Evolutionary conservation across 192 early-diverging fungal species (phyloP).

Genomic region (Dissophora globulifera): DNA sequence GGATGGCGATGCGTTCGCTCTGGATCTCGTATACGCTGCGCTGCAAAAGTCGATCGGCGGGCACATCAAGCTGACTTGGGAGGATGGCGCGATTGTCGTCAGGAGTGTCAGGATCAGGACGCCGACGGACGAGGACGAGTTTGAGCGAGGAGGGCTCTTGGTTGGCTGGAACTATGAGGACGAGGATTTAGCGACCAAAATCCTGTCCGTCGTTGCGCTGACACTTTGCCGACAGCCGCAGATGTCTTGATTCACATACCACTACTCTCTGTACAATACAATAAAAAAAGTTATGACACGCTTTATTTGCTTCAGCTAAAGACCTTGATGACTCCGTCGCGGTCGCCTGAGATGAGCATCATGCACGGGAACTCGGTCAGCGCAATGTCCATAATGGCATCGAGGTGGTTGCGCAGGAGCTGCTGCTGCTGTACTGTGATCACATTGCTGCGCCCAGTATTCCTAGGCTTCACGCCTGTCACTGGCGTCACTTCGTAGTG

Average conservation of each 20-base stretch:
- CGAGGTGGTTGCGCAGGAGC: constrained; percentile 72
- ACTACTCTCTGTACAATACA: not conserved
- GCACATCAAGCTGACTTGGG: constrained; percentile 23
- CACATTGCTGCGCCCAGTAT: constrained; percentile 52
- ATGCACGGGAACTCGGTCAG: constrained; percentile 76
- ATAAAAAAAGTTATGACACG: not conserved
- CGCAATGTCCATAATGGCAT: constrained; percentile 76
- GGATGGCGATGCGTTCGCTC: constrained; percentile 38
- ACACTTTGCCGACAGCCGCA: constrained; percentile 29
- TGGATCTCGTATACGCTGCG: constrained; percentile 51
- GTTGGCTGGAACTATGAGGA: constrained; percentile 75
- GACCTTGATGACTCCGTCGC: constrained; percentile 84
- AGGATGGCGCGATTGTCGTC: constrained; percentile 26
- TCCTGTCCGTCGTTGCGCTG: constrained; percentile 60
- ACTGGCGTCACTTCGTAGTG: constrained; percentile 65
- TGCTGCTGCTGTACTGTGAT: constrained; percentile 63
- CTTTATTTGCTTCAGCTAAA: constrained; percentile 10
- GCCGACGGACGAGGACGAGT: constrained; percentile 30
- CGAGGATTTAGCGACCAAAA: constrained; percentile 71
- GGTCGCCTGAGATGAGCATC: constrained; percentile 78
- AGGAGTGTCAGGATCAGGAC: constrained; percentile 37
- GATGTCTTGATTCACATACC: not conserved
- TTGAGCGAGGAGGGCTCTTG: constrained; percentile 46
- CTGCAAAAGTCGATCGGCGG: constrained; percentile 41
- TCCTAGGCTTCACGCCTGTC: constrained; percentile 41